Conservation (phyloP, 768 basidiomycete genomes). For the Cubamyces lactineus region DNA sequence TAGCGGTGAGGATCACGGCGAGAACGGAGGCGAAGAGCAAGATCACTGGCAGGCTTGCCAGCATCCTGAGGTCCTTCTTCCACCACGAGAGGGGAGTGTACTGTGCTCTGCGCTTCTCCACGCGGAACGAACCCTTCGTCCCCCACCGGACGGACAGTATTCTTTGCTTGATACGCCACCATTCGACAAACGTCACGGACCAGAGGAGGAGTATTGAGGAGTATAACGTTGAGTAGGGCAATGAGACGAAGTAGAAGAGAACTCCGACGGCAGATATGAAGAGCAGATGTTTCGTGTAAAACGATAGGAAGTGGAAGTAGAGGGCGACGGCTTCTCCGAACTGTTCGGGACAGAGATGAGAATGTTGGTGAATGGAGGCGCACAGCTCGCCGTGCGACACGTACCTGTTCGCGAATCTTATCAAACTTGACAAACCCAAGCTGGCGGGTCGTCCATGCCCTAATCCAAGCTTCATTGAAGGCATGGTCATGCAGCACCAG, state of each 20-base stretch:
- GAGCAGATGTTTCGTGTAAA: constrained; percentile 79
- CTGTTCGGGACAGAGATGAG: constrained; percentile 36
- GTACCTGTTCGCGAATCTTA: constrained; percentile 71
- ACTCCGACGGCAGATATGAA: constrained; percentile 76
- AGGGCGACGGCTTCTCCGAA: constrained; percentile 84
- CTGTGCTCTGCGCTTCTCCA: constrained; percentile 71
- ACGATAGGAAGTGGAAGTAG: constrained; percentile 87
- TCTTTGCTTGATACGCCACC: constrained; percentile 88
- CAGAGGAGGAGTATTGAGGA: constrained; percentile 79
- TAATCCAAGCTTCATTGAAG: constrained; percentile 82
- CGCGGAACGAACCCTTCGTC: constrained; percentile 73
- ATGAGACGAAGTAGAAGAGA: constrained; percentile 67
- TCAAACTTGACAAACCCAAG: constrained; percentile 68
- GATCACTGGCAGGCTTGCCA: constrained; percentile 74
- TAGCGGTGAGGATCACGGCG: constrained; percentile 70
- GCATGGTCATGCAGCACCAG: constrained; percentile 83
- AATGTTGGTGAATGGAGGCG: background rate
- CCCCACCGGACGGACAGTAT: constrained; percentile 84
- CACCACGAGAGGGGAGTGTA: constrained; percentile 65
- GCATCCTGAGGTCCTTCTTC: constrained; percentile 67
- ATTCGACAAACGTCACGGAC: constrained; percentile 86
- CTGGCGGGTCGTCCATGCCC: constrained; percentile 68
- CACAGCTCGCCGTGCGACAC: constrained; percentile 20
- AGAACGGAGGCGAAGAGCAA: constrained; percentile 72
- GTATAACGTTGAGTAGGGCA: constrained; percentile 77